phyloP scores from a whole-genome alignment of 441 rosid genomes.

The Kokia cookei region DNA sequence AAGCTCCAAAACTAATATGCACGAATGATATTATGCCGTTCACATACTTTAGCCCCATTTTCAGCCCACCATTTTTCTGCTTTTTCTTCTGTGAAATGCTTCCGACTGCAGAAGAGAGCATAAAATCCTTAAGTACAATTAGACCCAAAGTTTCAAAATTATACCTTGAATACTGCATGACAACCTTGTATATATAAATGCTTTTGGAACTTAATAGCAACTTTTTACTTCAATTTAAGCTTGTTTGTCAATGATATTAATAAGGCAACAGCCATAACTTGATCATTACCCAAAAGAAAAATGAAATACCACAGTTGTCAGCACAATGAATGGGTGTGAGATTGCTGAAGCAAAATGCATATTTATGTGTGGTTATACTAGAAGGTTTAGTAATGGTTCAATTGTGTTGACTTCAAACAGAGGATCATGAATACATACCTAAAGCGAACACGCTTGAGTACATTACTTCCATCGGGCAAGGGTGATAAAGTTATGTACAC shows the following conservation, averaged over 20 bases:
- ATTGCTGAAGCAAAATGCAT: not conserved
- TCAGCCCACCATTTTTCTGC: constrained; percentile 92
- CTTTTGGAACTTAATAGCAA: too few species aligned
- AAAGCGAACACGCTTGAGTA: constrained; percentile 82
- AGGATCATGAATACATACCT: constrained; percentile 38
- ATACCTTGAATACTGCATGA: too few species aligned
- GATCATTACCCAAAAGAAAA: not conserved
- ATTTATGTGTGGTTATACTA: not conserved
- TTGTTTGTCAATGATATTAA: not conserved
- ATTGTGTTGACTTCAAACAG: not conserved
- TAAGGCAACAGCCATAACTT: not conserved
- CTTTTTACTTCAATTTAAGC: not conserved
- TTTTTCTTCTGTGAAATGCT: constrained; percentile 57
- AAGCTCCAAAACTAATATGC: constrained; percentile 16
- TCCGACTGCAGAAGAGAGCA: constrained; percentile 43
- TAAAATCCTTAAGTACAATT: not conserved
- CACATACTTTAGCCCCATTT: constrained; percentile 52
- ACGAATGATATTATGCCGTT: constrained; percentile 46
- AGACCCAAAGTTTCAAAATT: not conserved
- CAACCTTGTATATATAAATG: too few species aligned
- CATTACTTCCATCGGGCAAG: constrained; percentile 57
- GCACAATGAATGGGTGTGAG: not conserved
- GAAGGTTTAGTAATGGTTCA: not conserved
- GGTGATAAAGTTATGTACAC: constrained; percentile 62
- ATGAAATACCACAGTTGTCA: not conserved